Evolutionary conservation across 331 rosid species (phyloP).

Genomic region (Rosa hybrid): DNA sequence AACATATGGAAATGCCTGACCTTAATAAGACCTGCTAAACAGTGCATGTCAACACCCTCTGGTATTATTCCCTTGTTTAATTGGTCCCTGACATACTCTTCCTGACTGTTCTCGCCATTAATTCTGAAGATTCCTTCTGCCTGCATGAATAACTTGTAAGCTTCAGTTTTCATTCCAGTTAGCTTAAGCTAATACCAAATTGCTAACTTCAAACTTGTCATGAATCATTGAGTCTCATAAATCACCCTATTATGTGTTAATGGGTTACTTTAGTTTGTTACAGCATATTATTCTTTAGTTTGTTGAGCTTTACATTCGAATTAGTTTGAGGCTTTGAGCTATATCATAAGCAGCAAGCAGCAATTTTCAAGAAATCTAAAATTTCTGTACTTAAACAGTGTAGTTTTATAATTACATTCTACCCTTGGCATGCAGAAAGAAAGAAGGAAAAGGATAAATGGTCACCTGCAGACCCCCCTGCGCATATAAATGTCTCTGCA

Average conservation of each 20-base stretch:
- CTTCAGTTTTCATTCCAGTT: slow-evolving; percentile 14
- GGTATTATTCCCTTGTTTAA: slow-evolving; percentile 85
- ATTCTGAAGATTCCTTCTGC: slow-evolving; percentile 98
- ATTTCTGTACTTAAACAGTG: background rate
- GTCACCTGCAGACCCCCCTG: slow-evolving; percentile 84
- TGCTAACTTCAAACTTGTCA: background rate
- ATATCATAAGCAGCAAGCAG: background rate
- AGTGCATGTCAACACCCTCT: slow-evolving; percentile 80
- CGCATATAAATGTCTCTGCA: slow-evolving; percentile 85
- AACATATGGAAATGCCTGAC: slow-evolving; percentile 31
- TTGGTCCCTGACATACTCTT: slow-evolving; percentile 87
- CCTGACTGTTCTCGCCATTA: slow-evolving; percentile 89
- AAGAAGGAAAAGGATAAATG: slow-evolving; percentile 21
- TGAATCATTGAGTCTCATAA: background rate
- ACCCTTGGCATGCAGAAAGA: slow-evolving; percentile 13
- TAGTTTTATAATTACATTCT: slow-evolving; percentile 9
- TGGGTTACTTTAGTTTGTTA: background rate
- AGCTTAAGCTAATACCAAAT: background rate
- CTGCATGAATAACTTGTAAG: slow-evolving; percentile 42
- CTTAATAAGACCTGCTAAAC: slow-evolving; percentile 96
- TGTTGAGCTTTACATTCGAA: background rate
- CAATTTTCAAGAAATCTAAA: background rate
- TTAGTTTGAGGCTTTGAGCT: background rate
- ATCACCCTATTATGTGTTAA: background rate
- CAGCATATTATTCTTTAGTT: background rate